Percentiles rank a stretch among this genome's conserved stretches.
These are phyloP conservation scores for Myrica gale DNA, from an alignment of 306 rosid species.

Conservation along the genomic window DNA sequence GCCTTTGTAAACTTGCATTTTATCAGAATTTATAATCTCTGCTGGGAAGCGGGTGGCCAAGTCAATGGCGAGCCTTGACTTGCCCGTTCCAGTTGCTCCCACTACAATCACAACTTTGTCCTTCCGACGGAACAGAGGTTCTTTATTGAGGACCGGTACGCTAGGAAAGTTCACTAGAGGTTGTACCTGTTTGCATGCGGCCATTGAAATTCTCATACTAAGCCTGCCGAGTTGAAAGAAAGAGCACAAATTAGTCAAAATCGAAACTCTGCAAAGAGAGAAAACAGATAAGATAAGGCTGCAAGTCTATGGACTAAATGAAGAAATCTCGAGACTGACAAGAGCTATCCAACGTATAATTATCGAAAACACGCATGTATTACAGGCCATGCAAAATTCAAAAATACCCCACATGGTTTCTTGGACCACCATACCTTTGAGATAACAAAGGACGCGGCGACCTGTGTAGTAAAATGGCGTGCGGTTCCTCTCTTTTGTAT, in stretches of 20 bases:
- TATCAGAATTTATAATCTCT: constrained; percentile 52
- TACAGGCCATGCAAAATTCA: neutral
- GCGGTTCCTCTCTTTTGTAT: neutral
- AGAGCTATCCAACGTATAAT: too few relatives aligned
- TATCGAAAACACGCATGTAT: neutral
- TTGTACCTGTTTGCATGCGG: constrained; percentile 35
- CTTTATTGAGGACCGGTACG: constrained; percentile 4
- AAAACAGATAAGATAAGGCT: too few relatives aligned
- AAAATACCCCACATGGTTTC: neutral
- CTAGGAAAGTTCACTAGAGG: constrained; percentile 32
- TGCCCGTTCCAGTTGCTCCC: constrained; percentile 56
- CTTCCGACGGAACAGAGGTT: constrained; percentile 34
- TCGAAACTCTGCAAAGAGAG: neutral
- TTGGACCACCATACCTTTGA: neutral
- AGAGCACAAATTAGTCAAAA: too few relatives aligned
- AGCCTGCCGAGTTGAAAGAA: neutral
- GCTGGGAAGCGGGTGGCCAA: constrained; percentile 34
- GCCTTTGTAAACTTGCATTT: constrained; percentile 51
- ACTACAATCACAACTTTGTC: constrained; percentile 47
- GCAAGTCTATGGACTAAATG: too few relatives aligned
- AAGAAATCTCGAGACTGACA: too few relatives aligned
- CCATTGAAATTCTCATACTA: neutral
- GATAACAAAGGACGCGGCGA: constrained; percentile 2
- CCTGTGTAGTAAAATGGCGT: neutral
- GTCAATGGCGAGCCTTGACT: constrained; percentile 49